phyloP scores from a whole-genome alignment of 176 grass and related monocot species.

The Bonia amplexicaulis region DNA sequence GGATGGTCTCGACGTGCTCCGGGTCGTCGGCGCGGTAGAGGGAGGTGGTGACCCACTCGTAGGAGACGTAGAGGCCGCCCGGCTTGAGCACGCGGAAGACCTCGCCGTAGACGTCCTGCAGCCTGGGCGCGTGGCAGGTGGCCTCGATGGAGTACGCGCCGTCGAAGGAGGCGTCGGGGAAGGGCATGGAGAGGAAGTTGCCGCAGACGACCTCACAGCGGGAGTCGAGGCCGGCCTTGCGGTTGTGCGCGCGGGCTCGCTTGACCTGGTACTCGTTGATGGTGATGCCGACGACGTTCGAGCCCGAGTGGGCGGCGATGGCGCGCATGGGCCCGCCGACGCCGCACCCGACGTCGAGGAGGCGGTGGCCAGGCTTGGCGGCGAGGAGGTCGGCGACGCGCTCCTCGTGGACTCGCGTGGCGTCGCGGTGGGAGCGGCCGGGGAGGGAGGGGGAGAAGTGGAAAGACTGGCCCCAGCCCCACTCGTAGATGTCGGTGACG shows the following conservation, averaged over 20 bases:
- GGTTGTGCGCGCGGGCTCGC: conserved; percentile 83
- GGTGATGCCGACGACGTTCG: conserved; percentile 90
- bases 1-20: conserved; percentile 75
- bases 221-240: conserved; percentile 67
- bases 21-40: conserved; percentile 68
- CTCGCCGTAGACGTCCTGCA: conserved; percentile 94
- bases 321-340: conserved; percentile 97
- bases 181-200: conserved; percentile 96
- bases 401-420: conserved; percentile 86
- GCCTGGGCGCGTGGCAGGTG: conserved; percentile 90
- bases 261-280: conserved; percentile 99
- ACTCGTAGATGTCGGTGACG: conserved; percentile 99
- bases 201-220: conserved; percentile 92
- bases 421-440: conserved; percentile 70
- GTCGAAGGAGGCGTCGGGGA: conserved; percentile 75
- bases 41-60: conserved; percentile 93
- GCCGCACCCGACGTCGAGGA: conserved; percentile 87
- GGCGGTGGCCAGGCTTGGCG: conserved; percentile 43
- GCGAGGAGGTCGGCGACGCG: conserved; percentile 68
- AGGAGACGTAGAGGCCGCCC: conserved; percentile 71
- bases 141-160: conserved; percentile 97
- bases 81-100: conserved; percentile 88
- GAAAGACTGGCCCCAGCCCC: conserved; percentile 98
- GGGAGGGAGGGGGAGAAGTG: conserved; percentile 87
- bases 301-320: conserved; percentile 68